Conservation (phyloP, 345 rosid species). For the Geranium brycei region DNA sequence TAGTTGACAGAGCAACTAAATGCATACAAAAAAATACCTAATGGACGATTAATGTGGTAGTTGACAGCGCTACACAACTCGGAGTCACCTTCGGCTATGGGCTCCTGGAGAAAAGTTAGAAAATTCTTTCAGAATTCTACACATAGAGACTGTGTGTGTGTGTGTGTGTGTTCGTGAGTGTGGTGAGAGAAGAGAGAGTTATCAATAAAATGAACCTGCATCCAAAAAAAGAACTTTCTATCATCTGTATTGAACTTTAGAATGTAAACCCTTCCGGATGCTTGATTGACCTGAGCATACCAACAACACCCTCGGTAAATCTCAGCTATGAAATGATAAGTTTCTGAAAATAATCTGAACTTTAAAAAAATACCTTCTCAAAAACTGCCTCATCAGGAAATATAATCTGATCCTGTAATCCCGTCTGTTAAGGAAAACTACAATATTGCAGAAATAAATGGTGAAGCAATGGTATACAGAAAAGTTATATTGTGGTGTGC, state of each 20-base stretch:
- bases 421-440: conserved; percentile 31
- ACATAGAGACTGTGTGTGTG: neutral
- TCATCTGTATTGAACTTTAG: conserved; percentile 79
- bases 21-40: conserved; percentile 35
- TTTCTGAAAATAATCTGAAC: neutral
- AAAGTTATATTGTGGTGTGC: neutral
- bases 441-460: conserved; percentile 1
- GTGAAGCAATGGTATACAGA: conserved; percentile 1
- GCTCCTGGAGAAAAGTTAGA: conserved; percentile 41
- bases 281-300: conserved; percentile 60
- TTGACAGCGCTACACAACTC: conserved; percentile 59
- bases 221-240: conserved; percentile 82
- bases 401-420: conserved; percentile 70
- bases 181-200: conserved; percentile 3
- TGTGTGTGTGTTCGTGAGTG: neutral
- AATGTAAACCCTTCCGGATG: conserved; percentile 79
- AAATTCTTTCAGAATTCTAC: neutral
- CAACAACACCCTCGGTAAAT: conserved; percentile 1
- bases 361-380: conserved; percentile 56
- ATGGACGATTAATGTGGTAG: conserved; percentile 52
- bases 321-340: conserved; percentile 4
- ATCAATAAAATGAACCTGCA: conserved; percentile 49
- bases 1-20: conserved; percentile 6
- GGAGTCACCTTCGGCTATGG: conserved; percentile 56
- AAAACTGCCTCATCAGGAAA: conserved; percentile 89